Evolutionary conservation across 2,329 filamentous ascomycete genomes (phyloP).

Genomic region (Xylaria sp.): DNA sequence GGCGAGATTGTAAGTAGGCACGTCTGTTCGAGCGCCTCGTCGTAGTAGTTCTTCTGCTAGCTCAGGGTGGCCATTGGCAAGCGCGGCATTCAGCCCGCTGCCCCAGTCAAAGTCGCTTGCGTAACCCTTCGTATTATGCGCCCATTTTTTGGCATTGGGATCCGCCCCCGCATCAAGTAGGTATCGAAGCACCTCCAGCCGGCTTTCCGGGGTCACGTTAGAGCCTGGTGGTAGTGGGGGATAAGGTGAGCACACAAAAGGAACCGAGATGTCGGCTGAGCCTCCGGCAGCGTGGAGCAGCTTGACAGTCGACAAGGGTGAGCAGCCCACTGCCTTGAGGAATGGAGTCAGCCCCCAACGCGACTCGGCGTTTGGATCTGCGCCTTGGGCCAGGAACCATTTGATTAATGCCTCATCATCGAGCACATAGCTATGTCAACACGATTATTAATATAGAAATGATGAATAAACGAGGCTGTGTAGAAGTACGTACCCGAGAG

Average conservation of each 20-base stretch:
- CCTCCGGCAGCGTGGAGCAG: conserved; percentile 25
- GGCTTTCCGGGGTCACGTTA: neutral
- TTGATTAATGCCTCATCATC: conserved; percentile 12
- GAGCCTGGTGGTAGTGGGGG: neutral
- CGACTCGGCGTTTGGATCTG: conserved; percentile 24
- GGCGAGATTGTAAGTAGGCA: conserved; percentile 23
- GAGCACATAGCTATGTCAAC: conserved; percentile 23
- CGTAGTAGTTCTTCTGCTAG: conserved; percentile 31
- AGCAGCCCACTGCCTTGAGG: conserved; percentile 17
- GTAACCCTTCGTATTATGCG: conserved; percentile 26
- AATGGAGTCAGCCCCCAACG: conserved; percentile 26
- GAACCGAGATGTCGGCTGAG: conserved; percentile 17
- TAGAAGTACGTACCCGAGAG: conserved; percentile 19
- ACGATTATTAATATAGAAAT: conserved; percentile 3
- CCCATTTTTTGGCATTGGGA: conserved; percentile 29
- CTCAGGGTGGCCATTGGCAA: conserved; percentile 11
- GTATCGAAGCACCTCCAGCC: conserved; percentile 29
- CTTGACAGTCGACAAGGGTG: conserved; percentile 23
- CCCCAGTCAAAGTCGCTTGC: conserved; percentile 32
- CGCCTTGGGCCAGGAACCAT: conserved; percentile 26
- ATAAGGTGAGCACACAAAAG: conserved; percentile 27
- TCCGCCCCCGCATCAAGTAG: conserved; percentile 28
- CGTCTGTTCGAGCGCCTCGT: conserved; percentile 26
- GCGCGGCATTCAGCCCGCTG: conserved; percentile 27
- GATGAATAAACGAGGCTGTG: neutral